Evolutionary conservation across 441 rosid genomes (phyloP).

Genomic region (Mallotus japonicus): DNA sequence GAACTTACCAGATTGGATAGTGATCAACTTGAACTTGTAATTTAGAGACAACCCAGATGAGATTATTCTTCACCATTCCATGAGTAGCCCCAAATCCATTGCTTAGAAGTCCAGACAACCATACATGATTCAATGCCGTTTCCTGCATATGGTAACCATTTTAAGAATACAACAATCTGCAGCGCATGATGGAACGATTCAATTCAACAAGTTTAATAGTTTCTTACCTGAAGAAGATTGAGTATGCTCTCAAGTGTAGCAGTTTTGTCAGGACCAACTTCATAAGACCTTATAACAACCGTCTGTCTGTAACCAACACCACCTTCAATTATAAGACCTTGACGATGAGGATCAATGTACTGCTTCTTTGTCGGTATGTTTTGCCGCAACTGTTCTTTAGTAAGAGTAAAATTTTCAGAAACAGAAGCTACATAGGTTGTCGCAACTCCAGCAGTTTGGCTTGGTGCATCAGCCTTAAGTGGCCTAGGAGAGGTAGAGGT

Average conservation of each 20-base stretch:
- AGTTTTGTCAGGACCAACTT: slow-evolving; percentile 70
- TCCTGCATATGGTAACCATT: slow-evolving; percentile 34
- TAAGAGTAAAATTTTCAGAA: slow-evolving; percentile 27
- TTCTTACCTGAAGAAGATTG: slow-evolving; percentile 59
- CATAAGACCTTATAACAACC: slow-evolving; percentile 58
- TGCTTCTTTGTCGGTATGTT: slow-evolving; percentile 63
- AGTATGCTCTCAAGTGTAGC: slow-evolving; percentile 60
- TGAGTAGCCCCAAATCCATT: slow-evolving; percentile 80
- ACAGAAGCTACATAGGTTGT: slow-evolving; percentile 29
- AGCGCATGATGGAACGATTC: not conserved
- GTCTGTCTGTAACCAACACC: slow-evolving; percentile 65
- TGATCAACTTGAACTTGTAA: slow-evolving; percentile 61
- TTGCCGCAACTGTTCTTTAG: slow-evolving; percentile 39
- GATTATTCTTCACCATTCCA: slow-evolving; percentile 67
- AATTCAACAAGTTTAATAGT: not conserved
- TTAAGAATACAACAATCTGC: not conserved
- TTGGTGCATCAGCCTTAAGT: slow-evolving; percentile 20
- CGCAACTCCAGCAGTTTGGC: slow-evolving; percentile 32
- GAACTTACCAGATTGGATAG: slow-evolving; percentile 60
- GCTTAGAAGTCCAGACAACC: slow-evolving; percentile 79
- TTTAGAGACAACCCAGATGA: slow-evolving; percentile 78
- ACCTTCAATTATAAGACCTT: slow-evolving; percentile 52
- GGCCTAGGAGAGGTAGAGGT: slow-evolving; percentile 9
- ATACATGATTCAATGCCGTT: slow-evolving; percentile 72
- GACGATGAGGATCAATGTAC: slow-evolving; percentile 56